Conservation (phyloP, 108 stramenopile species). For the Chaetoceros tenuissimus region DNA sequence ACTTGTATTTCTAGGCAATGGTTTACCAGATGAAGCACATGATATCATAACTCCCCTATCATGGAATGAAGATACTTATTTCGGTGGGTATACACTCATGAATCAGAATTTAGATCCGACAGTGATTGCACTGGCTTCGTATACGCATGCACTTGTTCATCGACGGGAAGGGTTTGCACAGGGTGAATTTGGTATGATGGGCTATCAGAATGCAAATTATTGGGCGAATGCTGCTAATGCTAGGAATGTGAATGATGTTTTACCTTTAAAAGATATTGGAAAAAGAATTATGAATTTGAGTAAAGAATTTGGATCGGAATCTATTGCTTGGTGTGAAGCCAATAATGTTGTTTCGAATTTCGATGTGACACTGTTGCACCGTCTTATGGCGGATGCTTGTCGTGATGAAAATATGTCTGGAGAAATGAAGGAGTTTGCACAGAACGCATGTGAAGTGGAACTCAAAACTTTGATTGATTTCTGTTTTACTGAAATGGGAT, state of each 20-base stretch:
- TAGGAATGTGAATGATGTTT: not conserved
- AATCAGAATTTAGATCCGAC: conserved; percentile 23
- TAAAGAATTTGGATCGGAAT: not conserved
- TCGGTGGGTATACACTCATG: conserved; percentile 2
- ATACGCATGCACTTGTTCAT: conserved; percentile 36
- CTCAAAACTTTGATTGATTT: conserved; percentile 11
- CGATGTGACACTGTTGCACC: conserved; percentile 15
- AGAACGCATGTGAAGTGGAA: conserved; percentile 17
- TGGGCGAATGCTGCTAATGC: conserved; percentile 23
- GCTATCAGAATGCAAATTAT: conserved; percentile 38
- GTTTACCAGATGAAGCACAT: conserved; percentile 35
- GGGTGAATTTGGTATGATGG: conserved; percentile 43
- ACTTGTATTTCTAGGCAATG: conserved; percentile 31
- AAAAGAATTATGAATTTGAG: not conserved
- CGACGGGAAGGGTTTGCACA: conserved; percentile 26
- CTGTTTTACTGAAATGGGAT: conserved; percentile 21
- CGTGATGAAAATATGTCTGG: not conserved
- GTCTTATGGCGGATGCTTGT: conserved; percentile 12
- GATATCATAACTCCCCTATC: conserved; percentile 29
- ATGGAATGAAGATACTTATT: conserved; percentile 24
- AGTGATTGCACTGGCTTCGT: conserved; percentile 16
- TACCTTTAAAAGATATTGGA: not conserved
- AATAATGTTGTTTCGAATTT: not conserved
- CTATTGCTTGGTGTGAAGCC: conserved; percentile 13
- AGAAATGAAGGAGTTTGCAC: conserved; percentile 17